phyloP scores from a whole-genome alignment of 108 stramenopile genomes.

The Skeletonema grethae region DNA sequence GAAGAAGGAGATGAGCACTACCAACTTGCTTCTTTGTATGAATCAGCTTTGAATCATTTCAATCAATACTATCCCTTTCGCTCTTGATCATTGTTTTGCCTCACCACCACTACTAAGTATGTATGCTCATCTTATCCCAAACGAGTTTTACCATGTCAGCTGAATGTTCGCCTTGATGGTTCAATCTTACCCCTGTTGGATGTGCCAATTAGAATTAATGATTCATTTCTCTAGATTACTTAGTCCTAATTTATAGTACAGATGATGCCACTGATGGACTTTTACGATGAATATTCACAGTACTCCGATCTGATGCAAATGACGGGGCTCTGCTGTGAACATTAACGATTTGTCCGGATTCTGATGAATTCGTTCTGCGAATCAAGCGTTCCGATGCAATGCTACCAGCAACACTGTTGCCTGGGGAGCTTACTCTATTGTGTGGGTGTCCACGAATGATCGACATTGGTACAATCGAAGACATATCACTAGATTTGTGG shows the following conservation, averaged over 20 bases:
- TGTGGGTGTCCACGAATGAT: not conserved
- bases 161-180: no score
- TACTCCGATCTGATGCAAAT: not conserved
- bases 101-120: no score
- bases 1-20: not conserved
- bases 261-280: not conserved
- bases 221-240: no score
- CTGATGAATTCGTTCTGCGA: not conserved
- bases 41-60: not conserved
- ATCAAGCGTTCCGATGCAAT: not conserved
- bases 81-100: not conserved
- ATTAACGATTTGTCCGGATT: not conserved
- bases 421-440: not conserved
- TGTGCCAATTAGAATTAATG: no score
- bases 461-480: conserved; percentile 1
- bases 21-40: not conserved
- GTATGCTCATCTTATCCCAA: no score
- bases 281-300: not conserved
- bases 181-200: no score
- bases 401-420: not conserved
- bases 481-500: conserved; percentile 1
- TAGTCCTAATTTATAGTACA: not conserved
- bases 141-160: no score
- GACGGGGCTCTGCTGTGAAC: not conserved
- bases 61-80: not conserved